These are phyloP conservation scores for Glebionis coronaria DNA, from an alignment of 129 eudicot species.

Conservation along the genomic window DNA sequence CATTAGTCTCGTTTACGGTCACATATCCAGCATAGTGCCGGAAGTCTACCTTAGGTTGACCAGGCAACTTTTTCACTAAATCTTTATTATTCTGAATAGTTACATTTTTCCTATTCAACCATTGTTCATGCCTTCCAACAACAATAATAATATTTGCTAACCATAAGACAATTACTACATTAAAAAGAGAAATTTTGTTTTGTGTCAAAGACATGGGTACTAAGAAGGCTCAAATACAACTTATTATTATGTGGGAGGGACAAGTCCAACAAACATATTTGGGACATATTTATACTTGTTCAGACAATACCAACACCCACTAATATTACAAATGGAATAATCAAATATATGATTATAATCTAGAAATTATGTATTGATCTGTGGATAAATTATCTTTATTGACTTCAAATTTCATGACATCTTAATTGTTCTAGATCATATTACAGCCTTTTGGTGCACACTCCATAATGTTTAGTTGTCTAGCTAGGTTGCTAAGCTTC, in stretches of 20 bases:
- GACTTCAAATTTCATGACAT: constrained; percentile 22
- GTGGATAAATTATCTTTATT: constrained; percentile 32
- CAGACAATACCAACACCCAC: constrained; percentile 18
- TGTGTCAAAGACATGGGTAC: constrained; percentile 32
- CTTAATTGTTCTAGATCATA: neutral
- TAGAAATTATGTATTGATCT: constrained; percentile 5
- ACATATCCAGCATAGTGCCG: constrained; percentile 72
- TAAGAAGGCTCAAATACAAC: constrained; percentile 14
- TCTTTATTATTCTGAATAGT: constrained; percentile 31
- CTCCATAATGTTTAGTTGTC: constrained; percentile 28
- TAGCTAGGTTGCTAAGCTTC: neutral
- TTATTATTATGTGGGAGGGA: constrained; percentile 23
- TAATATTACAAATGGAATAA: neutral
- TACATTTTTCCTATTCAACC: constrained; percentile 27
- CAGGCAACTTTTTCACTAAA: constrained; percentile 57
- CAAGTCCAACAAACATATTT: constrained; percentile 39
- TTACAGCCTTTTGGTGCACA: constrained; percentile 22
- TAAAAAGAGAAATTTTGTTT: constrained; percentile 13
- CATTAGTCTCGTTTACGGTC: constrained; percentile 54
- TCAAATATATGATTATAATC: constrained; percentile 3
- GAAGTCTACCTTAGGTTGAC: constrained; percentile 59
- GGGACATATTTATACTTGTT: constrained; percentile 52
- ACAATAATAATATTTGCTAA: constrained; percentile 25
- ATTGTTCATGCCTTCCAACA: constrained; percentile 38
- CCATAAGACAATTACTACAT: constrained; percentile 15